These are phyloP conservation scores for Penicillium sp. DNA, from an alignment of 2,329 filamentous ascomycete species.

Conservation along the genomic window DNA sequence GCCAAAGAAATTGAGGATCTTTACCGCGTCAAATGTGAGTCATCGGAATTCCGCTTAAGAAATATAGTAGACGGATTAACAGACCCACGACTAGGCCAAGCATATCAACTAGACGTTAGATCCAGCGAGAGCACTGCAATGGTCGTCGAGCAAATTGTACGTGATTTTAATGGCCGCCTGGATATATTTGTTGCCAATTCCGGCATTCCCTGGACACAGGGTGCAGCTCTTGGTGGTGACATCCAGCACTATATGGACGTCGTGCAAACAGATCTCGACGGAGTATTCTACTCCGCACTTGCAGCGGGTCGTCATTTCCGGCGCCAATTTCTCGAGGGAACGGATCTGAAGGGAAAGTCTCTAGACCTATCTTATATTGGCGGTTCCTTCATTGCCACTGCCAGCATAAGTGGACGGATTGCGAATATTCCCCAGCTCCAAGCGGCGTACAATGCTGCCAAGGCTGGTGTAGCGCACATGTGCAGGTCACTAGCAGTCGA, in stretches of 20 bases:
- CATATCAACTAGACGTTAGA: not conserved
- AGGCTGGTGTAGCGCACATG: slow-evolving; percentile 16
- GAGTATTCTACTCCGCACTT: slow-evolving; percentile 13
- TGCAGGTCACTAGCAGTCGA: slow-evolving; percentile 15
- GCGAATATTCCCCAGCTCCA: slow-evolving; percentile 34
- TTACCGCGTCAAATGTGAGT: not conserved
- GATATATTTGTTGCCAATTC: slow-evolving; percentile 34
- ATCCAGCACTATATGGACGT: slow-evolving; percentile 27
- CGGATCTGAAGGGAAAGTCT: too few relatives aligned
- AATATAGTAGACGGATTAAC: too few relatives aligned
- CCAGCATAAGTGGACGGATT: slow-evolving; percentile 28
- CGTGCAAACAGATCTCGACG: slow-evolving; percentile 26
- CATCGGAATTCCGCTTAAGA: too few relatives aligned
- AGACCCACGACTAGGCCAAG: too few relatives aligned
- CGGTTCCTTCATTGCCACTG: slow-evolving; percentile 31
- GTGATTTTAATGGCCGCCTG: slow-evolving; percentile 22
- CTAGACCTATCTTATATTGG: too few relatives aligned
- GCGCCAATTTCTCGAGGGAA: too few relatives aligned
- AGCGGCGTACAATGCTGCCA: slow-evolving; percentile 19
- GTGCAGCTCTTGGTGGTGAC: slow-evolving; percentile 26
- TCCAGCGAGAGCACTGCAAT: not conserved
- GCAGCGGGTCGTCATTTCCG: slow-evolving; percentile 23
- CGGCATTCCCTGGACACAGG: slow-evolving; percentile 25
- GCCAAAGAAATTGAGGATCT: not conserved
- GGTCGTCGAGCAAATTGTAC: slow-evolving; percentile 10